phyloP scores from a whole-genome alignment of 345 rosid genomes.

The Ceriops decandra region DNA sequence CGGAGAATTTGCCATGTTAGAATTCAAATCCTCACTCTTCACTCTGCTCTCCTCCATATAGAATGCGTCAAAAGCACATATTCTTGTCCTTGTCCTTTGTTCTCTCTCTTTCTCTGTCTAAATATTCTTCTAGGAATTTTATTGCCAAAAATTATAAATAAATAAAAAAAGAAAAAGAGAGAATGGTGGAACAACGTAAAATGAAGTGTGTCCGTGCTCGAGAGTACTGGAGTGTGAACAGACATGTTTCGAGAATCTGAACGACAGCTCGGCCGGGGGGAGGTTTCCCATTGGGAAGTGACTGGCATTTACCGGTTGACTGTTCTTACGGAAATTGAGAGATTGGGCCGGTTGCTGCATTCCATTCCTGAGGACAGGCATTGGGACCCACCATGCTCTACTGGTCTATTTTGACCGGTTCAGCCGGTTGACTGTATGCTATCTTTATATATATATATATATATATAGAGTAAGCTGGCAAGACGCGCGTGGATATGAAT shows the following conservation, averaged over 20 bases:
- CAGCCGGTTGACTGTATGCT: slow-evolving; percentile 25
- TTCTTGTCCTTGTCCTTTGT: slow-evolving; percentile 13
- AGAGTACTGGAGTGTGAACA: slow-evolving; percentile 42
- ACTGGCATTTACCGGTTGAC: slow-evolving; percentile 68
- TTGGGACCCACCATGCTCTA: slow-evolving; percentile 21
- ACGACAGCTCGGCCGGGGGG: slow-evolving; percentile 54
- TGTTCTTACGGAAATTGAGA: slow-evolving; percentile 25
- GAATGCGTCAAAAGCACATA: slow-evolving; percentile 21
- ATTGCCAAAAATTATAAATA: not conserved
- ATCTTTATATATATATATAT: no score
- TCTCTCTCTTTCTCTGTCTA: not conserved
- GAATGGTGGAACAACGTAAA: not conserved
- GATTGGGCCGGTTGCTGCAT: slow-evolving; percentile 50
- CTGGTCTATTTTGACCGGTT: slow-evolving; percentile 44
- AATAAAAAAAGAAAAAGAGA: not conserved
- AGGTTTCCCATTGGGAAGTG: slow-evolving; percentile 48
- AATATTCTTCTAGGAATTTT: slow-evolving; percentile 18
- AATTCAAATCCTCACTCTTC: slow-evolving; percentile 10
- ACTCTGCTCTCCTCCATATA: slow-evolving; percentile 11
- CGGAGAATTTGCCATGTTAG: slow-evolving; percentile 40
- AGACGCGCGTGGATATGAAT: no score
- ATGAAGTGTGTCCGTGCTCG: no score
- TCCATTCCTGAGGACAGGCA: slow-evolving; percentile 38
- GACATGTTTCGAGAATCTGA: slow-evolving; percentile 41
- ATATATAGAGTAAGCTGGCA: no score